phyloP scores from a whole-genome alignment of 768 basidiomycete genomes.

The Boletus subparvulus region DNA sequence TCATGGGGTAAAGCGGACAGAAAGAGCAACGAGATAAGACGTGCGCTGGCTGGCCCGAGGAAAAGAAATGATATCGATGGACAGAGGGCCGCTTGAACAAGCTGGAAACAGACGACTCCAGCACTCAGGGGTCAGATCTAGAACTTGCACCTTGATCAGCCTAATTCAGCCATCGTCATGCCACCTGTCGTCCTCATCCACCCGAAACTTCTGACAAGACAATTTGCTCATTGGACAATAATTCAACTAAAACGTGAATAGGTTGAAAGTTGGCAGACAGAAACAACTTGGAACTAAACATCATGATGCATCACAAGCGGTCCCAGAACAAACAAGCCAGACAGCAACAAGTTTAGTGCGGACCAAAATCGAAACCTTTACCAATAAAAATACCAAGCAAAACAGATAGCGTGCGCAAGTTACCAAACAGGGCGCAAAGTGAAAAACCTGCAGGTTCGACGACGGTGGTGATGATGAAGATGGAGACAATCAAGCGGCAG shows the following conservation, averaged over 20 bases:
- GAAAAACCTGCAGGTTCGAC: constrained; percentile 12
- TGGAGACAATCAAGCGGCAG: constrained; percentile 22
- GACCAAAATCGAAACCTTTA: constrained; percentile 26
- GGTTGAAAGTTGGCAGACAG: constrained; percentile 6
- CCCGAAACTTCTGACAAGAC: neutral
- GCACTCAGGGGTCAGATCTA: constrained; percentile 19
- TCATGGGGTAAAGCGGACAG: constrained; percentile 35
- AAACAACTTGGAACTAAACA: neutral
- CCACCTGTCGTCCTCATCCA: neutral
- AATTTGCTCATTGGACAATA: neutral
- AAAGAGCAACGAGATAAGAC: constrained; percentile 22
- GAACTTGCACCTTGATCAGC: neutral
- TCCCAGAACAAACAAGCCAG: constrained; percentile 2
- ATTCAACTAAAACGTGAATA: constrained; percentile 16
- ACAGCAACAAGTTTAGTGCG: constrained; percentile 16
- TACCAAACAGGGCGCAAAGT: constrained; percentile 20
- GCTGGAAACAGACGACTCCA: constrained; percentile 23
- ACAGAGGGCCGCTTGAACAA: constrained; percentile 23
- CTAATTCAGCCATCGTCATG: constrained; percentile 3
- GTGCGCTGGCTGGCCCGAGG: neutral
- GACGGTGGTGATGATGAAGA: constrained; percentile 1
- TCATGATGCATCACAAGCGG: neutral
- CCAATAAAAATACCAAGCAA: constrained; percentile 33
- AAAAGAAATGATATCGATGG: neutral
- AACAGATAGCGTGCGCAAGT: constrained; percentile 9